Percentiles rank a stretch among this genome's conserved stretches.
Conservation (phyloP, 805 yeast species). For the Pichia nanzhaoensis region DNA sequence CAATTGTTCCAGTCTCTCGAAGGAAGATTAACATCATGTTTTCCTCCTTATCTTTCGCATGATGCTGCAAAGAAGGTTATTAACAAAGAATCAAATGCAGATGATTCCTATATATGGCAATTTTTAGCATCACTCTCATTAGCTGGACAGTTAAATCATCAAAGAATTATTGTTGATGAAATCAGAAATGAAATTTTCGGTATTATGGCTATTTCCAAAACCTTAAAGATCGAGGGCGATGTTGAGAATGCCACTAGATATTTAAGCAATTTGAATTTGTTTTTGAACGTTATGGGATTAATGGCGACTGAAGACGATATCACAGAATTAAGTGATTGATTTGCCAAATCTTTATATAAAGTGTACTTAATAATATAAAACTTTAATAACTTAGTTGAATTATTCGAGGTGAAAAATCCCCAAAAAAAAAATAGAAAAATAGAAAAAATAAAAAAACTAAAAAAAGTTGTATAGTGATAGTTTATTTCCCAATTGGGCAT, state of each 20-base stretch:
- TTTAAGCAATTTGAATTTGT: conserved; percentile 77
- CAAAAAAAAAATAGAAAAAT: no score
- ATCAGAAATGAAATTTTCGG: conserved; percentile 91
- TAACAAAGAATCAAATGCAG: conserved; percentile 33
- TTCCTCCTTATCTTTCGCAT: conserved; percentile 59
- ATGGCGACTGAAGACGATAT: conserved; percentile 88
- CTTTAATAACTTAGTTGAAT: no score
- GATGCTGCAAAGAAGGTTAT: conserved; percentile 29
- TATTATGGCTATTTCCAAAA: conserved; percentile 70
- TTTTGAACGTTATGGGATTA: conserved; percentile 93
- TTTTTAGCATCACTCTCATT: conserved; percentile 89
- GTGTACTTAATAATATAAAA: no score
- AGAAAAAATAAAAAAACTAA: no score
- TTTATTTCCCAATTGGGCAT: neutral
- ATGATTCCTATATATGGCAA: conserved; percentile 91
- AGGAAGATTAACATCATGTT: conserved; percentile 66
- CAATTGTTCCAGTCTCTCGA: conserved; percentile 72
- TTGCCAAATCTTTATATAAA: neutral
- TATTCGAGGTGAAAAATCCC: neutral
- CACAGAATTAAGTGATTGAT: conserved; percentile 46
- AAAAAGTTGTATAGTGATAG: neutral
- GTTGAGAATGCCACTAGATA: conserved; percentile 46
- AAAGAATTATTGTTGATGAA: conserved; percentile 89
- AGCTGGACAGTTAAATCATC: conserved; percentile 86
- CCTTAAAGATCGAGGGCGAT: conserved; percentile 27